Evolutionary conservation across 805 yeast genomes (phyloP).

Genomic region (Wickerhamiella nectarea): DNA sequence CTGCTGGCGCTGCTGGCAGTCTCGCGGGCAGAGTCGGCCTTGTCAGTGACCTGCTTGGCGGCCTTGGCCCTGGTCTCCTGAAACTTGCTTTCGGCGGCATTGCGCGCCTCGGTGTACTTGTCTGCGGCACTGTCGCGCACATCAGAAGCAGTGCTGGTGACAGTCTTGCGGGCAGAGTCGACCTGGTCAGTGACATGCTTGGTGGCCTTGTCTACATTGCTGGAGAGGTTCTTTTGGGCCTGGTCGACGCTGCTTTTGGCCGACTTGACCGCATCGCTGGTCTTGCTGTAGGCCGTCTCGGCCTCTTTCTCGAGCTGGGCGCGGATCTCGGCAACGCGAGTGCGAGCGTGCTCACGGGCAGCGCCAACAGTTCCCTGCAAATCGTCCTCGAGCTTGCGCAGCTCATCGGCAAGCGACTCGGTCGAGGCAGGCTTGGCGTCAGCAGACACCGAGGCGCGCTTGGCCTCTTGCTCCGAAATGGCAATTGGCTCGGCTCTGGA

Average conservation of each 20-base stretch:
- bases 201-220: no score
- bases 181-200: no score
- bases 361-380: constrained; percentile 3
- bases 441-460: neutral
- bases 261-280: neutral
- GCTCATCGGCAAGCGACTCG: neutral
- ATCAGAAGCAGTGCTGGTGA: neutral
- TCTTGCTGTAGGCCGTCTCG: neutral
- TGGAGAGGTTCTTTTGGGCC: neutral
- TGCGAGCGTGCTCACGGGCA: constrained; percentile 7
- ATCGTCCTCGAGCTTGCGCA: neutral
- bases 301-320: neutral
- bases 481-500: constrained; percentile 2
- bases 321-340: neutral
- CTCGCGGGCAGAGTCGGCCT: constrained; percentile 1
- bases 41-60: neutral
- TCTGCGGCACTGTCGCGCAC: neutral
- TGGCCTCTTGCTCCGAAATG: neutral
- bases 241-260: neutral
- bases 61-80: no score
- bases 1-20: neutral
- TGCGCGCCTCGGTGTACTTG: neutral
- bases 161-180: neutral
- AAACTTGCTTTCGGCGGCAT: neutral
- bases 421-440: neutral